Evolutionary conservation across 1,284 basidiomycete genomes (phyloP), one percentile per base, ranked within the genome.

Genomic region (Ustilago loliicola): DNA sequence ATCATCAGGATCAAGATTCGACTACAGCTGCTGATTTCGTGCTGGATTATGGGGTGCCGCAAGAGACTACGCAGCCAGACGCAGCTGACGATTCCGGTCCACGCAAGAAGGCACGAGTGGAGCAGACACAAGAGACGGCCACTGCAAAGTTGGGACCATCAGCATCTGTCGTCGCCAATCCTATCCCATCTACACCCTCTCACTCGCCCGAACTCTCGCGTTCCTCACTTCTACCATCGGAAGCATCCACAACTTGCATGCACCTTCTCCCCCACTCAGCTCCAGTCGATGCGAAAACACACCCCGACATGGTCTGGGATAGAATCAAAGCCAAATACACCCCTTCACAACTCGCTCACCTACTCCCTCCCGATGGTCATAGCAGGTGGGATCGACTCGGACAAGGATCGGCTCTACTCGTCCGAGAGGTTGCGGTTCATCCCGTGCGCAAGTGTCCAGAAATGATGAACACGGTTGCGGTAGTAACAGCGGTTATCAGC

Each of bases 21-120:
- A 45, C 7, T 45, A 7, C 40, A 45, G 19, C 11, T 8, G 7
- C 8, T 45, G 40, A 13, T 21, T 45, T 45, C 19, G 13, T 19
- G 1, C 61, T 64, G 7, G 54, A 64, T 25, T 64, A 64, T 52
- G 61, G 54, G 3, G 4, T 17, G 25, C 61, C 61, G 21, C 8
- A 54, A n/a, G 48, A 30, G n/a, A n/a, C n/a, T n/a, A n/a, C n/a
- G n/a, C n/a, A n/a, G n/a, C n/a, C n/a, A n/a, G n/a, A n/a, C n/a
- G n/a, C n/a, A n/a, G n/a, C n/a, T n/a, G n/a, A n/a, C n/a, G n/a
- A n/a, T n/a, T n/a, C n/a, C 3, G n/a, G 36, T 9, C 23, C 45
- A 15, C 58, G 52, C 1, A 61, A 56, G 19, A 42, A 50, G 38
- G 23, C 51, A 29, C 56, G 48, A 36, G 17, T 58, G n/a, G 63